Percentiles rank a stretch among this genome's conserved stretches.
phyloP scores from a whole-genome alignment of 768 basidiomycete genomes.

The Hypsizygus marmoreus region DNA sequence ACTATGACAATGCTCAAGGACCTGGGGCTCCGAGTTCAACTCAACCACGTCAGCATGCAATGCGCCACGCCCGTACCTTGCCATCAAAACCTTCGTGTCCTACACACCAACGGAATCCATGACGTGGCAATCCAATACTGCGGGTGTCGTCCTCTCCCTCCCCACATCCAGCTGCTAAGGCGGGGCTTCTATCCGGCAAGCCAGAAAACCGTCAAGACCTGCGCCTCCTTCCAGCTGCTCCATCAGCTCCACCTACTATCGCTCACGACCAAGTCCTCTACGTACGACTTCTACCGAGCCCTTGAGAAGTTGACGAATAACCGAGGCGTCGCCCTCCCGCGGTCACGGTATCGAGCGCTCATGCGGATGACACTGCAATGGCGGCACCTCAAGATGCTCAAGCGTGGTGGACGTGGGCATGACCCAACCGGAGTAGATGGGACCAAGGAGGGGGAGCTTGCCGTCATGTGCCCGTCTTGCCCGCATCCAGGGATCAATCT shows the following conservation, averaged over 20 bases:
- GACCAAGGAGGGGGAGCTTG: slow-evolving; percentile 23
- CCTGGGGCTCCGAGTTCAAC: slow-evolving; percentile 16
- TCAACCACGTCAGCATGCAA: slow-evolving; percentile 11
- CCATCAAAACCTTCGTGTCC: no score
- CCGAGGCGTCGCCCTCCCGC: slow-evolving; percentile 13
- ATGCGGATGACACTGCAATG: slow-evolving; percentile 13
- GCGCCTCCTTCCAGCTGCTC: slow-evolving; percentile 26
- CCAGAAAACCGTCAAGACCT: slow-evolving; percentile 15
- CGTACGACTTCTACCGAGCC: slow-evolving; percentile 30
- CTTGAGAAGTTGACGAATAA: slow-evolving; percentile 27
- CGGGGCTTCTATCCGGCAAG: slow-evolving; percentile 21
- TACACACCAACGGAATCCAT: slow-evolving; percentile 21
- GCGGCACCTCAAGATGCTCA: no score
- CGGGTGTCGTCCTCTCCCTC: slow-evolving; percentile 3
- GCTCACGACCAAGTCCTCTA: slow-evolving; percentile 26
- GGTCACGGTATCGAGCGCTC: slow-evolving; percentile 16
- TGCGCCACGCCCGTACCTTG: slow-evolving; percentile 6
- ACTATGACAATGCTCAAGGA: slow-evolving; percentile 4
- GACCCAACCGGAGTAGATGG: slow-evolving; percentile 15
- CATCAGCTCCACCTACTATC: slow-evolving; percentile 25
- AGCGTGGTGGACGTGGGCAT: slow-evolving; percentile 24
- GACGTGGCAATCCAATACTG: slow-evolving; percentile 15
- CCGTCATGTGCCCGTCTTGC: slow-evolving; percentile 28
- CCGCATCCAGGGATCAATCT: slow-evolving; percentile 28
- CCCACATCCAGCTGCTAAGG: slow-evolving; percentile 20